Conservation (phyloP, 352 stramenopile species). For the Pythium volutum region DNA sequence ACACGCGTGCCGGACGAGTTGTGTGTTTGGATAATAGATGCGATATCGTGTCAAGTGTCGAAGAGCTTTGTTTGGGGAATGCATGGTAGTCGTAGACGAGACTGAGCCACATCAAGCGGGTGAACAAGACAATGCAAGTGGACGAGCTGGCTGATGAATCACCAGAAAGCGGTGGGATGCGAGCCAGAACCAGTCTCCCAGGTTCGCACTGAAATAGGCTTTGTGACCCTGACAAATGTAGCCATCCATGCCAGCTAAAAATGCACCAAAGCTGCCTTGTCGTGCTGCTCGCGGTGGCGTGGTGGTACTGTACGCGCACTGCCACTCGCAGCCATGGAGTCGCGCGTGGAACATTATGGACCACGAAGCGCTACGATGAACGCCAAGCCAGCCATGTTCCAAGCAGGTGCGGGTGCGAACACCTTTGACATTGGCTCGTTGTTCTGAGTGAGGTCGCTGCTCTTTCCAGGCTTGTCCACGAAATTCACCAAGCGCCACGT, state of each 20-base stretch:
- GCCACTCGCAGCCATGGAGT: slow-evolving; percentile 14
- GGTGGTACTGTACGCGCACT: background rate
- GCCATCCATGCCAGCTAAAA: background rate
- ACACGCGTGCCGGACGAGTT: background rate
- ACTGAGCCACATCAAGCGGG: no score
- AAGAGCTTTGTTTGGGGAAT: no score
- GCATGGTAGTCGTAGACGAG: no score
- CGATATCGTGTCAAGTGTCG: no score
- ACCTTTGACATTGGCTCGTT: background rate
- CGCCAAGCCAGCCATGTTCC: slow-evolving; percentile 24
- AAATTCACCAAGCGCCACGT: slow-evolving; percentile 81
- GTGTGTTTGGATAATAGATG: background rate
- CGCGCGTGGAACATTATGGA: slow-evolving; percentile 16
- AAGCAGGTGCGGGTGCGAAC: slow-evolving; percentile 17
- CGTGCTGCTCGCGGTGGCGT: background rate
- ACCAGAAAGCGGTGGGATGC: no score
- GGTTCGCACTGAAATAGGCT: no score
- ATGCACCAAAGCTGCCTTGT: background rate
- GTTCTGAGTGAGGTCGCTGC: background rate
- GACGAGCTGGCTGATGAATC: no score
- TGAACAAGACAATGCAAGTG: no score
- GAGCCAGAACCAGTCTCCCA: no score
- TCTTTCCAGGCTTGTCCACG: slow-evolving; percentile 57
- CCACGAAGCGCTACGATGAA: slow-evolving; percentile 3
- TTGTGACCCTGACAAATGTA: background rate